Base-by-base conservation (phyloP, 495 filamentous ascomycete species). In the Immersiella caudata region DNA sequence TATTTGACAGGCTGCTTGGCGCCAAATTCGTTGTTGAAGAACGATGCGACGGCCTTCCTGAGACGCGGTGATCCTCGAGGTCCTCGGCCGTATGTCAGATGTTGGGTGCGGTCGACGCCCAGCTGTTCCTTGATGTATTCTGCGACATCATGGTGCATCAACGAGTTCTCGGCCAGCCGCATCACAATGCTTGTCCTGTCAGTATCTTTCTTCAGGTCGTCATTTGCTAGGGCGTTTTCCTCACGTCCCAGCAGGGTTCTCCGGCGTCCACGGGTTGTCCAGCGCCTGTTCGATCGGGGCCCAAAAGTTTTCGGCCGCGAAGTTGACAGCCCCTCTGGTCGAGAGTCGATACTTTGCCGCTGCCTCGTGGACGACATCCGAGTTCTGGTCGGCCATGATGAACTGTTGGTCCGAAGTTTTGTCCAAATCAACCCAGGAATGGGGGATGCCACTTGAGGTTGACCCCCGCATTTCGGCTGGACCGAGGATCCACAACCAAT, bases 61-160 rank as follows among this genome's bases (percentile, higher is more conserved):
- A 79, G 72, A 27, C 68, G 70, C 1, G 70, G 50, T 0, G 72
- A 76, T 12, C 71, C 71, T 21, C 64, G 60, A 0, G 71, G 71
- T 0, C 77, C 77, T 21, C 65, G 69, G 21, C 75, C 75, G 51
- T 76, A 77, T 1, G 74, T 76, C 51, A 79, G 70, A n/a, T 75
- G 67, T 26, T 40, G 60, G 24, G 55, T 46, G 16, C 68, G 68
- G n/a, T 70, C 69, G 16, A 70, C 67, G 16, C 52, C 36, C 2
- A 33, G 12, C 59, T 67, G 52, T 8, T 67, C 26, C 6, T 55
- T 33, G 35, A 80, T 78, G 69, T 58, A 73, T 22, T 67, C 27
- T 21, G 60, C 54, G 16, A 71, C 49, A 7, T 70, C 65, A 2
- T 22, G 18, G 57, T 71, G 73, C 67, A 74, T 72, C 16, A 71